Conservation (phyloP, 164 flowering plant genomes). For the Kingdonia uniflora region DNA sequence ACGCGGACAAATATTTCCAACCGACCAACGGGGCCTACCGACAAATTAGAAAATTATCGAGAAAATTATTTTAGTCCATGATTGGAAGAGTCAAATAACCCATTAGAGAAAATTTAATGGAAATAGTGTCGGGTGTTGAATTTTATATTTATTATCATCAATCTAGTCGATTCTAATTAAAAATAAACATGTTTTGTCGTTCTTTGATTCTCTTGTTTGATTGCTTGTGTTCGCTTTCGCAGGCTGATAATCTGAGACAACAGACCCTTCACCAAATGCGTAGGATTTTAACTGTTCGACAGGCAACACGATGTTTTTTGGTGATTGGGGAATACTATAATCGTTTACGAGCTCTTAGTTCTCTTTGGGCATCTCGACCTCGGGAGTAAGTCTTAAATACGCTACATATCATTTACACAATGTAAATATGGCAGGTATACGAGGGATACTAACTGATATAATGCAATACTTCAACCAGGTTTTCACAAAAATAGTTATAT, state of each 20-base stretch:
- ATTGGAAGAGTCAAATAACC: not conserved
- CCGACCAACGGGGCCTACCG: no score
- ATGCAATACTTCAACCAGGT: no score
- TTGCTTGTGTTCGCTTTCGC: constrained; percentile 1
- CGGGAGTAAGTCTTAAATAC: constrained; percentile 58
- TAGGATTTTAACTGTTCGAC: constrained; percentile 69
- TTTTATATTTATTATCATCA: not conserved
- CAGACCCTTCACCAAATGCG: constrained; percentile 87
- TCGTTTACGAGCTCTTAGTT: constrained; percentile 80
- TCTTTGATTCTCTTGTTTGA: not conserved
- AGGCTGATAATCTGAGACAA: constrained; percentile 97
- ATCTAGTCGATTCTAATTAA: not conserved
- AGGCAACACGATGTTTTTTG: constrained; percentile 80
- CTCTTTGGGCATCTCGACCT: constrained; percentile 90
- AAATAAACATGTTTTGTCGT: not conserved
- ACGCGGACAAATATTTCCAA: no score
- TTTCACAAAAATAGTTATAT: no score
- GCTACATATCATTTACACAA: no score
- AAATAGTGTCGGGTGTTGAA: no score
- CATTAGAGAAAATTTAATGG: no score
- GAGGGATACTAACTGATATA: no score
- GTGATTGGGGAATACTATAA: constrained; percentile 86
- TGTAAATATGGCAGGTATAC: no score
- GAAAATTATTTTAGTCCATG: not conserved
- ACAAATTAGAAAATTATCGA: no score